Evolutionary conservation across 768 basidiomycete genomes (phyloP).

Genomic region (Pleurotus salmoneostramineus): DNA sequence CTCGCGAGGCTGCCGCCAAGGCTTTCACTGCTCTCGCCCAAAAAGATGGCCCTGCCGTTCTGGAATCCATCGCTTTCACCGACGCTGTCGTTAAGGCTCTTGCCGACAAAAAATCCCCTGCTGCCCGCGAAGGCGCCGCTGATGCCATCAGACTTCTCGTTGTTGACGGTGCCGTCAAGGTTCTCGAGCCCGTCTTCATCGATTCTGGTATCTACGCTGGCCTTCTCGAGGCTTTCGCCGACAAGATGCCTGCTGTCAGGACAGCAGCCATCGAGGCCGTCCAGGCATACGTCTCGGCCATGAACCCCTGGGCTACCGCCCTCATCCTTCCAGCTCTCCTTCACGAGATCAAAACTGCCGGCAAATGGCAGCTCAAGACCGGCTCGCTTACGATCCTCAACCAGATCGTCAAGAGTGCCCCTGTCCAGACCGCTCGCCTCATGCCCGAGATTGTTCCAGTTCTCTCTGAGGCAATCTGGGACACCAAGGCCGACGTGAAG

Average conservation of each 20-base stretch:
- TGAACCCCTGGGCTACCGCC: slow-evolving; percentile 87
- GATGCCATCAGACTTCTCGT: slow-evolving; percentile 63
- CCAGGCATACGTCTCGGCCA: slow-evolving; percentile 63
- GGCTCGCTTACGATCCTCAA: slow-evolving; percentile 80
- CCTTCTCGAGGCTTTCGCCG: slow-evolving; percentile 90
- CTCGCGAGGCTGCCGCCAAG: slow-evolving; percentile 68
- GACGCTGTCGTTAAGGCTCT: slow-evolving; percentile 82
- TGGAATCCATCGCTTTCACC: slow-evolving; percentile 64
- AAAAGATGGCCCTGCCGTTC: slow-evolving; percentile 80
- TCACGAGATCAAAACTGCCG: slow-evolving; percentile 90
- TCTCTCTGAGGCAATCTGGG: slow-evolving; percentile 96
- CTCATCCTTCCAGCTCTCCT: slow-evolving; percentile 86
- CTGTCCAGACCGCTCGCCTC: slow-evolving; percentile 78
- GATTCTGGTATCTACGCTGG: slow-evolving; percentile 81
- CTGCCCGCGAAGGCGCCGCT: slow-evolving; percentile 86
- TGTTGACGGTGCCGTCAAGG: slow-evolving; percentile 67
- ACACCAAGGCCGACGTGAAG: slow-evolving; percentile 98
- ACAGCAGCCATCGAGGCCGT: slow-evolving; percentile 84
- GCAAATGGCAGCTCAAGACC: slow-evolving; percentile 97
- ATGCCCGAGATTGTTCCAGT: slow-evolving; percentile 95
- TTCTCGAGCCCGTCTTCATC: slow-evolving; percentile 87
- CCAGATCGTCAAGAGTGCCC: slow-evolving; percentile 82
- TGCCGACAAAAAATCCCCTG: slow-evolving; percentile 92
- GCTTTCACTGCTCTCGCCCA: slow-evolving; percentile 69
- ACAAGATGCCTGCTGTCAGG: slow-evolving; percentile 89